Conservation (phyloP, 75 land plant genomes). For the Pinus taeda region DNA sequence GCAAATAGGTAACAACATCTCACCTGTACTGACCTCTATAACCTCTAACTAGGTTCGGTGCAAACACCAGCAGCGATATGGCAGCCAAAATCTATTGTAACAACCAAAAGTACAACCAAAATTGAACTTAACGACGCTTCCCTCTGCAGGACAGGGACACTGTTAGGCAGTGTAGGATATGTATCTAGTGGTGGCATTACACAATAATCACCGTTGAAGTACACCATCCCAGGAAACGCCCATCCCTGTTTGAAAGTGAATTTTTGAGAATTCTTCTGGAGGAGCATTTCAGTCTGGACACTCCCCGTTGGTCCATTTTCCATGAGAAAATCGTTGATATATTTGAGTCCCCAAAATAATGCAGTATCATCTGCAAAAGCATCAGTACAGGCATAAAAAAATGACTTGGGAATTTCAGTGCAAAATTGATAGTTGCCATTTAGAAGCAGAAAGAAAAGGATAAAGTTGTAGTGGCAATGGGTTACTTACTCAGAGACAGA, state of each 20-base stretch:
- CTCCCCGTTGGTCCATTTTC: constrained; percentile 53
- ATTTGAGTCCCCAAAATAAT: constrained; percentile 66
- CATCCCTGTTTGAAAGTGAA: constrained; percentile 56
- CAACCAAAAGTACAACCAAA: too few species aligned
- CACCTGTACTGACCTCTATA: too few species aligned
- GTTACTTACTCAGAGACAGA: constrained; percentile 35
- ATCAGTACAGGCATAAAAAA: neutral
- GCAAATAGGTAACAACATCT: too few species aligned
- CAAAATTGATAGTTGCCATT: neutral
- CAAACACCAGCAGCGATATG: too few species aligned
- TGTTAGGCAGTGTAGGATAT: constrained; percentile 50
- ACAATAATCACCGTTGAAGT: constrained; percentile 66
- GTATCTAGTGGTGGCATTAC: constrained; percentile 55
- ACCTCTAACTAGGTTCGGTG: too few species aligned
- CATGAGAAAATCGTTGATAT: constrained; percentile 57
- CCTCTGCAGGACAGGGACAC: neutral
- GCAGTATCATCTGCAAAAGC: constrained; percentile 60
- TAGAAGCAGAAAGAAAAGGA: neutral
- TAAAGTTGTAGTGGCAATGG: neutral
- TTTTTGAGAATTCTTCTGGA: constrained; percentile 31
- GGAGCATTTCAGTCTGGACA: constrained; percentile 57
- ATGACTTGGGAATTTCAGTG: neutral
- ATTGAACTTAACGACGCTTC: too few species aligned
- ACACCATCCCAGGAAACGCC: constrained; percentile 53
- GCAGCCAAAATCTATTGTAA: too few species aligned